Evolutionary conservation across 331 rosid species (phyloP).

Genomic region (Rosa hybrid): DNA sequence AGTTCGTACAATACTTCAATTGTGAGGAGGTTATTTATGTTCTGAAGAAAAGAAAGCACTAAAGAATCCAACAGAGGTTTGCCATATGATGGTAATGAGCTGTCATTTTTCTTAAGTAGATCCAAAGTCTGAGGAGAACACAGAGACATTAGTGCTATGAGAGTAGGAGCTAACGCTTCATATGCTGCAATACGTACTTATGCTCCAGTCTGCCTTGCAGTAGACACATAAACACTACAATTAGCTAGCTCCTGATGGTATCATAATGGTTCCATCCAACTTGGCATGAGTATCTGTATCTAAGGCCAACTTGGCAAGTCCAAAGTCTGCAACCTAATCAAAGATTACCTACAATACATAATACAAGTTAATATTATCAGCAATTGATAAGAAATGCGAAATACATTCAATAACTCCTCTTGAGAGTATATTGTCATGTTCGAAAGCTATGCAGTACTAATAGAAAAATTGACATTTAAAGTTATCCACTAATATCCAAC

Average conservation of each 20-base stretch:
- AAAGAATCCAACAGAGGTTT: constrained; percentile 53
- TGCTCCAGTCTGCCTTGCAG: constrained; percentile 58
- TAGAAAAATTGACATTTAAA: not conserved
- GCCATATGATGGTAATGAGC: constrained; percentile 32
- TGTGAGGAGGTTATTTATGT: constrained; percentile 59
- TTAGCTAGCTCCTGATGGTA: constrained; percentile 2
- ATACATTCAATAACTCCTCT: not conserved
- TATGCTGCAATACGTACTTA: constrained; percentile 84
- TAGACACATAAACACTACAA: not conserved
- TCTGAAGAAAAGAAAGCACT: constrained; percentile 56
- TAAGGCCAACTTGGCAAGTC: constrained; percentile 46
- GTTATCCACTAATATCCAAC: not conserved
- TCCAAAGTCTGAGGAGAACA: constrained; percentile 44
- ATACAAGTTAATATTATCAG: not conserved
- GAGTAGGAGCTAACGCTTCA: constrained; percentile 71
- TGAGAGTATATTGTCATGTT: not conserved
- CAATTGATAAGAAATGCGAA: not conserved
- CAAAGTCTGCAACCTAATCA: constrained; percentile 53
- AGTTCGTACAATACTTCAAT: constrained; percentile 66
- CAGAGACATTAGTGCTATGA: constrained; percentile 52
- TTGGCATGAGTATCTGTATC: constrained; percentile 45
- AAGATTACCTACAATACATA: not conserved
- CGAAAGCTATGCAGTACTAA: not conserved
- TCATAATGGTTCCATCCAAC: no score
- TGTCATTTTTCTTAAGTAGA: constrained; percentile 33